Percentiles rank a stretch among this genome's conserved stretches.
Conservation (phyloP, 2,329 filamentous ascomycete species). For the Penicillium sumatraense region DNA sequence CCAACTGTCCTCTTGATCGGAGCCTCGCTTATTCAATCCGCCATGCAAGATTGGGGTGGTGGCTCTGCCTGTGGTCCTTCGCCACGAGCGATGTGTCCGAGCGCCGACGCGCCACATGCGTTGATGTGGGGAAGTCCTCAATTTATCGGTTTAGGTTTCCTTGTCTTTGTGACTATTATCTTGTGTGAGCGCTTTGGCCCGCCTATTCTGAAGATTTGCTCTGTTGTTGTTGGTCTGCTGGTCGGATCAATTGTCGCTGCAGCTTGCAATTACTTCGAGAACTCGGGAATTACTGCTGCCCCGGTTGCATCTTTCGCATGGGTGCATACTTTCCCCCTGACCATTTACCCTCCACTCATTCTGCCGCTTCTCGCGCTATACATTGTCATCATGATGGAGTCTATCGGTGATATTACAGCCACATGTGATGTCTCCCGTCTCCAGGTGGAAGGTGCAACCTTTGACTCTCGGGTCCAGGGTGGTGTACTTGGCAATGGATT, state of each 20-base stretch:
- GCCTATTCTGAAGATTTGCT: slow-evolving; percentile 71
- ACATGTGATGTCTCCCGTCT: slow-evolving; percentile 69
- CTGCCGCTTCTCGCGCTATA: slow-evolving; percentile 62
- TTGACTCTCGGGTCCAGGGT: background rate
- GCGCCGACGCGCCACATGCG: slow-evolving; percentile 62
- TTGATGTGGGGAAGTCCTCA: slow-evolving; percentile 67
- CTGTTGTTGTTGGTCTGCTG: slow-evolving; percentile 67
- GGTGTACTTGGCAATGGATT: slow-evolving; percentile 69
- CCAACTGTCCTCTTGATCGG: slow-evolving; percentile 71
- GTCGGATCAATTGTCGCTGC: slow-evolving; percentile 71
- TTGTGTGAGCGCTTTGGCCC: slow-evolving; percentile 71
- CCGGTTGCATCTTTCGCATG: slow-evolving; percentile 71
- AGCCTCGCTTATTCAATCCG: slow-evolving; percentile 64
- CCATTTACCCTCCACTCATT: slow-evolving; percentile 68
- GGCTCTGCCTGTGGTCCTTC: slow-evolving; percentile 55
- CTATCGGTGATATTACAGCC: slow-evolving; percentile 70
- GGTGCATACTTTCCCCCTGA: slow-evolving; percentile 70
- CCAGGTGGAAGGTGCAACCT: slow-evolving; percentile 56
- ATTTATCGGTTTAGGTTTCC: slow-evolving; percentile 70
- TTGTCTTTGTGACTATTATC: slow-evolving; percentile 70
- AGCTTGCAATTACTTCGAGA: slow-evolving; percentile 68
- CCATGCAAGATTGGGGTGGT: slow-evolving; percentile 72
- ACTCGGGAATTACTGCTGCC: slow-evolving; percentile 61
- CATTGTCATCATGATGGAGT: slow-evolving; percentile 70
- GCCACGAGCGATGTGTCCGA: slow-evolving; percentile 63